These are phyloP conservation scores for Chlamydomonas schloesseri DNA, from an alignment of 139 green algal species.

Conservation along the genomic window DNA sequence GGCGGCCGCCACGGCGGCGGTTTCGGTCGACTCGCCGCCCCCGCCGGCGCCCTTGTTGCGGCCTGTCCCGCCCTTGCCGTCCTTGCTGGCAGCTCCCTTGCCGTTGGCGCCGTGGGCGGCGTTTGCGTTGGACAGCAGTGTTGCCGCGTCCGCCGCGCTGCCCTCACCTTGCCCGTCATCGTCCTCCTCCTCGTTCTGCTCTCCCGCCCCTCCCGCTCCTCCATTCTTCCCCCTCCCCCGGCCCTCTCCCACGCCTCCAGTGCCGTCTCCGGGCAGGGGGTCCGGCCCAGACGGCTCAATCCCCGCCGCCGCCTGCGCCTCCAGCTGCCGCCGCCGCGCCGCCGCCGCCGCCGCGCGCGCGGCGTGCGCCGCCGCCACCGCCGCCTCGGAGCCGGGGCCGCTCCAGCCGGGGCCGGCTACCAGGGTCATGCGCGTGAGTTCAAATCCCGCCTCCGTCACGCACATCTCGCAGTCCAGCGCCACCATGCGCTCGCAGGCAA, in stretches of 20 bases:
- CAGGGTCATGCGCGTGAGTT: conserved; percentile 80
- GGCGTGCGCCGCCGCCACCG: neutral
- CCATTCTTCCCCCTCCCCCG: no score
- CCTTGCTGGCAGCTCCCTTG: no score
- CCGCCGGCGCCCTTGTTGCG: neutral
- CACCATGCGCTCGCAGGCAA: conserved; percentile 59
- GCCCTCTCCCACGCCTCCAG: neutral
- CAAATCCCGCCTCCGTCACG: conserved; percentile 74
- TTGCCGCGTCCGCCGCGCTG: no score
- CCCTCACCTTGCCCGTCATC: neutral
- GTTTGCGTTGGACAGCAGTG: no score
- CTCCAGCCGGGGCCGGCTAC: conserved; percentile 60
- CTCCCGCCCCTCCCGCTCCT: no score
- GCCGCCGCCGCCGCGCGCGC: neutral
- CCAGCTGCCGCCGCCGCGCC: neutral
- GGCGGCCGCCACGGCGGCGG: no score
- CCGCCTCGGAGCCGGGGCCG: conserved; percentile 1
- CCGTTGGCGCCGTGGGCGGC: no score
- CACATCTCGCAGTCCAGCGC: conserved; percentile 94
- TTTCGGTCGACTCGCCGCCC: no score
- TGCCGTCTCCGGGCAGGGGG: neutral
- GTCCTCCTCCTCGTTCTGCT: neutral
- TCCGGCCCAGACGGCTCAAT: no score
- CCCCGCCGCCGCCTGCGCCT: neutral
- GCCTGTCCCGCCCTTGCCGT: neutral